phyloP scores from a whole-genome alignment of 441 rosid species.

The Eruca vesicaria region DNA sequence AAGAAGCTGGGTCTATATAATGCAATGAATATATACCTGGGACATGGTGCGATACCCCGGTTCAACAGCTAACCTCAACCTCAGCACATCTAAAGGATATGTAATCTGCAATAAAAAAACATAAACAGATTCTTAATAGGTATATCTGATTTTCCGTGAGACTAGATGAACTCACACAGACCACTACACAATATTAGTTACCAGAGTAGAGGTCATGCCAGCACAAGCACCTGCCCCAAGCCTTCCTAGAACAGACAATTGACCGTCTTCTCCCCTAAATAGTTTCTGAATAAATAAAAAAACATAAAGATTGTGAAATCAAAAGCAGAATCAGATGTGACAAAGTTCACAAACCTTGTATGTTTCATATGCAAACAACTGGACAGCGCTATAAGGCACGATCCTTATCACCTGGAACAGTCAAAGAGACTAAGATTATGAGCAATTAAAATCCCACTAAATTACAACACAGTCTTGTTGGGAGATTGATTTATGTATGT shows the following conservation, averaged over 20 bases:
- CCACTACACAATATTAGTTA: conserved; percentile 37
- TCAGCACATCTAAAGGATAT: conserved; percentile 93
- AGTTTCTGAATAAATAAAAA: conserved; percentile 57
- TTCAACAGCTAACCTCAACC: conserved; percentile 95
- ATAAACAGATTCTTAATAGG: background rate
- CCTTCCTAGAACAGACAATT: conserved; percentile 86
- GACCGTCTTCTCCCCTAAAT: conserved; percentile 72
- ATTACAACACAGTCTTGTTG: background rate
- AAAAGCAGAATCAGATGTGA: conserved; percentile 1
- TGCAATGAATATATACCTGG: conserved; percentile 55
- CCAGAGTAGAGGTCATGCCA: conserved; percentile 98
- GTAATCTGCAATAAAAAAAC: conserved; percentile 56
- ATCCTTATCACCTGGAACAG: conserved; percentile 78
- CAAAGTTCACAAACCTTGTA: conserved; percentile 62
- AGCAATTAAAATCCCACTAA: background rate
- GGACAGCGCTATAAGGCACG: conserved; percentile 90
- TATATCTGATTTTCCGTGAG: background rate
- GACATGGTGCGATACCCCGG: conserved; percentile 88
- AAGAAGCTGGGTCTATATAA: conserved; percentile 9
- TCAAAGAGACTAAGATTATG: conserved; percentile 21
- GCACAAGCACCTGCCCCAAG: conserved; percentile 99
- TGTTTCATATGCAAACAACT: conserved; percentile 87
- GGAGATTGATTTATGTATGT: background rate
- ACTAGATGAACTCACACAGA: background rate
- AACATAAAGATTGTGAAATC: background rate